phyloP scores from a whole-genome alignment of 2,329 filamentous ascomycete species.

The Xylariaceae sp. region DNA sequence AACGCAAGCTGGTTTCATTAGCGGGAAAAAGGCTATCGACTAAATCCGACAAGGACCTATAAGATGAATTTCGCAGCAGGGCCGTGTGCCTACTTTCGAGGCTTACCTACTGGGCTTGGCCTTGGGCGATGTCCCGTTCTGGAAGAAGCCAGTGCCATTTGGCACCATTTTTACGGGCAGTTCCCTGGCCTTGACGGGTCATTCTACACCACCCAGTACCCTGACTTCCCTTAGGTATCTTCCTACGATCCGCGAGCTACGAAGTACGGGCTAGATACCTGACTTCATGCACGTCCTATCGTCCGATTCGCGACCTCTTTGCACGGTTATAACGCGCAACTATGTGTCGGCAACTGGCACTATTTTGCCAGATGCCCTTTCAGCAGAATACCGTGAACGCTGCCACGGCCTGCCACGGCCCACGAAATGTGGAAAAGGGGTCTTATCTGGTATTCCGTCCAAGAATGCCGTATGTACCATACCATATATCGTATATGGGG shows the following conservation, averaged over 20 bases:
- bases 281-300: constrained; percentile 20
- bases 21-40: constrained; percentile 17
- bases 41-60: constrained; percentile 16
- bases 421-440: not conserved
- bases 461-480: constrained; percentile 1
- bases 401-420: not conserved
- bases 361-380: not conserved
- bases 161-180: constrained; percentile 9
- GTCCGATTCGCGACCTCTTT: constrained; percentile 8
- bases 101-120: constrained; percentile 11
- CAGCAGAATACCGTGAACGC: not conserved
- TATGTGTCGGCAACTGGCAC: constrained; percentile 3
- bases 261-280: not conserved
- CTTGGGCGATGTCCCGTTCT: constrained; percentile 10
- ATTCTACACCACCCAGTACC: not conserved
- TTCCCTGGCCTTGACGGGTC: constrained; percentile 10
- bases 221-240: not conserved
- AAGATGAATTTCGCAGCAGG: constrained; percentile 11
- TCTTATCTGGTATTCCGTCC: constrained; percentile 9
- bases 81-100: constrained; percentile 10
- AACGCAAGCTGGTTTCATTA: constrained; percentile 14
- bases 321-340: not conserved
- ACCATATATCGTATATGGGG: constrained; percentile 9
- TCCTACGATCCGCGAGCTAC: constrained; percentile 19
- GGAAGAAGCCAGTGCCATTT: constrained; percentile 16